phyloP scores from a whole-genome alignment of 2,329 filamentous ascomycete species.

The Diplocarpon mali region DNA sequence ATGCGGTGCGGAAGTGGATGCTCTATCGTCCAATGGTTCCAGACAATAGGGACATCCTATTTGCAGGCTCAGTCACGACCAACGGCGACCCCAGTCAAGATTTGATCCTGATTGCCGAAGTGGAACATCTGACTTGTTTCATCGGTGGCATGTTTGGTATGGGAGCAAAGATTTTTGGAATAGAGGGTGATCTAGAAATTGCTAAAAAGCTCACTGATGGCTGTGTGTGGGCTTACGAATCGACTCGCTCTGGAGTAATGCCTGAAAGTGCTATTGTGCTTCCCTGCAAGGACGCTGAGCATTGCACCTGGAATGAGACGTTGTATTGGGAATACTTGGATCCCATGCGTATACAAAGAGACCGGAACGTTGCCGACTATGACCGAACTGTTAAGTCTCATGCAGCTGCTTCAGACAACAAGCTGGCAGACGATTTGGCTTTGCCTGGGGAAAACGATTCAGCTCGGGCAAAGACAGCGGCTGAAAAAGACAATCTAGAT shows the following conservation, averaged over 20 bases:
- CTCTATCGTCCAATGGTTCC: constrained; percentile 69
- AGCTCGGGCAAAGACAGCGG: not conserved
- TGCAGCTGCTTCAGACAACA: no score
- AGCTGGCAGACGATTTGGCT: not conserved
- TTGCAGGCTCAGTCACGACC: constrained; percentile 53
- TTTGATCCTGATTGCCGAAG: constrained; percentile 24
- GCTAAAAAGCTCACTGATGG: constrained; percentile 54
- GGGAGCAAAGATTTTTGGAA: constrained; percentile 50
- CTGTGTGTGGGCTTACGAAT: constrained; percentile 59
- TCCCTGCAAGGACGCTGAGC: constrained; percentile 33
- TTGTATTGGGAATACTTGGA: constrained; percentile 21
- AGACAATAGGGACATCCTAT: constrained; percentile 56
- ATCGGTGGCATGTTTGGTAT: constrained; percentile 60
- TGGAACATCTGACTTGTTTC: constrained; percentile 54
- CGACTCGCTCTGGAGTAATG: constrained; percentile 52
- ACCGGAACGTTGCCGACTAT: constrained; percentile 34
- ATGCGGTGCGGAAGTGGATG: constrained; percentile 59
- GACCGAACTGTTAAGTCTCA: constrained; percentile 23
- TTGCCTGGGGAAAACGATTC: constrained; percentile 26
- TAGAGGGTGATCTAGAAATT: constrained; percentile 48
- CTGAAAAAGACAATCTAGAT: no score
- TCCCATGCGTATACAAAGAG: constrained; percentile 33
- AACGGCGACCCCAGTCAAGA: constrained; percentile 37
- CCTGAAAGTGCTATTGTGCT: constrained; percentile 41
- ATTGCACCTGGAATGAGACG: constrained; percentile 26